Conservation (phyloP, 371 early-diverging fungal species). For the Furculomyces boomerangus region DNA sequence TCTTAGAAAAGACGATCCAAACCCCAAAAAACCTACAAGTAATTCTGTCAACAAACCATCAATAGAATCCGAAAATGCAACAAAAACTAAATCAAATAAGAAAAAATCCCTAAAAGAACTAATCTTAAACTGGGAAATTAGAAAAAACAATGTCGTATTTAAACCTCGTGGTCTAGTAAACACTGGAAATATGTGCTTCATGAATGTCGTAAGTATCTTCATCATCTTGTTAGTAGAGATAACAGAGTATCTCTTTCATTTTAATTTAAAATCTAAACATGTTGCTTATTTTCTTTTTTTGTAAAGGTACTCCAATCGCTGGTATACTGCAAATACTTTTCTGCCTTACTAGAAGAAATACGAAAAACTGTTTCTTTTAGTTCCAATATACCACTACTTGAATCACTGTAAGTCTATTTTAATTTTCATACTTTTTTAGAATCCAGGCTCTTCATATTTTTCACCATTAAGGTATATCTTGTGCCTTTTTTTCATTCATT, state of each 20-base stretch:
- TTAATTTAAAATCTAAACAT: not conserved
- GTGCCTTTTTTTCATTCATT: not conserved
- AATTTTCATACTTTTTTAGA: not conserved
- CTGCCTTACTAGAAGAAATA: slow-evolving; percentile 54
- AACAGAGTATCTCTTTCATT: not conserved
- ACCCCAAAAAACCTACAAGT: not conserved
- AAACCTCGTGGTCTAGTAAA: slow-evolving; percentile 86
- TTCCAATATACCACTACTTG: slow-evolving; percentile 64
- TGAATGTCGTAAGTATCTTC: slow-evolving; percentile 55
- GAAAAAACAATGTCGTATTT: slow-evolving; percentile 24
- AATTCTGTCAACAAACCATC: not conserved
- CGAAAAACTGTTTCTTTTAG: slow-evolving; percentile 39
- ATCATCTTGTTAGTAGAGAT: not conserved
- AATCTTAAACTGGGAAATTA: slow-evolving; percentile 19
- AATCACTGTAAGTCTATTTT: slow-evolving; percentile 35
- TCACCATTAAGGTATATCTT: slow-evolving; percentile 25
- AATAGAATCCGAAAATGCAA: not conserved
- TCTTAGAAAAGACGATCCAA: not conserved
- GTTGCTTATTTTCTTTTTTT: not conserved
- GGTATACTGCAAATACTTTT: slow-evolving; percentile 73
- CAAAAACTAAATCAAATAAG: not conserved
- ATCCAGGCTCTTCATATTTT: not conserved
- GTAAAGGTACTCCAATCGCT: not conserved
- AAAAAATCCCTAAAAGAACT: slow-evolving; percentile 3
- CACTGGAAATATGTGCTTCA: slow-evolving; percentile 91